Percentiles rank a stretch among this genome's conserved stretches.
phyloP scores from a whole-genome alignment of 129 eudicot genomes.

The Centella asiatica region DNA sequence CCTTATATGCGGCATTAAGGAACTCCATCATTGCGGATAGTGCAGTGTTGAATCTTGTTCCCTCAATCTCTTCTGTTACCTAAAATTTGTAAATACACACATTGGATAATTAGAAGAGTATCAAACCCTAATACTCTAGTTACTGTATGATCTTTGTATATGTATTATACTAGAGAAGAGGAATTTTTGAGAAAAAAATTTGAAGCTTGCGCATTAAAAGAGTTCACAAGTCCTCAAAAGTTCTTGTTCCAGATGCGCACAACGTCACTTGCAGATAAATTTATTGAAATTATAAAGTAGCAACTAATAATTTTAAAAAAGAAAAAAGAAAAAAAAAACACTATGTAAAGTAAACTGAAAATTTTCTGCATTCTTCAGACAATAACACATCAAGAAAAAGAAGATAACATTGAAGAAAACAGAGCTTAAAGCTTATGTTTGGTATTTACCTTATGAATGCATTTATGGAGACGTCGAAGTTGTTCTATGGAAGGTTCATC shows the following conservation, averaged over 20 bases:
- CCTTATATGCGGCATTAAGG: conserved; percentile 89
- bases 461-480: conserved; percentile 75
- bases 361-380: neutral
- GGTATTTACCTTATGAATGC: conserved; percentile 61
- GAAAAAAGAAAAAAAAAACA: no score
- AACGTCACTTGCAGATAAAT: neutral
- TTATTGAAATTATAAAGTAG: neutral
- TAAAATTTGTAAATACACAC: conserved; percentile 5
- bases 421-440: neutral
- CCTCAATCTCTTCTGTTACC: conserved; percentile 94
- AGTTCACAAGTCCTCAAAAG: neutral
- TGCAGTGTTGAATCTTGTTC: conserved; percentile 91
- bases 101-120: neutral
- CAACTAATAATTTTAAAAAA: neutral
- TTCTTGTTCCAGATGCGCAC: neutral
- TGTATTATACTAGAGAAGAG: neutral
- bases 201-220: neutral
- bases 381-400: neutral
- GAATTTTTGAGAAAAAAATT: no score
- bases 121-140: neutral
- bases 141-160: neutral
- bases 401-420: neutral
- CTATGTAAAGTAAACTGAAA: no score
- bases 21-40: conserved; percentile 99
- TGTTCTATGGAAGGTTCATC: conserved; percentile 79